These are phyloP conservation scores for Gracilaria gracilis DNA, from an alignment of 23 red algal species.

Conservation along the genomic window DNA sequence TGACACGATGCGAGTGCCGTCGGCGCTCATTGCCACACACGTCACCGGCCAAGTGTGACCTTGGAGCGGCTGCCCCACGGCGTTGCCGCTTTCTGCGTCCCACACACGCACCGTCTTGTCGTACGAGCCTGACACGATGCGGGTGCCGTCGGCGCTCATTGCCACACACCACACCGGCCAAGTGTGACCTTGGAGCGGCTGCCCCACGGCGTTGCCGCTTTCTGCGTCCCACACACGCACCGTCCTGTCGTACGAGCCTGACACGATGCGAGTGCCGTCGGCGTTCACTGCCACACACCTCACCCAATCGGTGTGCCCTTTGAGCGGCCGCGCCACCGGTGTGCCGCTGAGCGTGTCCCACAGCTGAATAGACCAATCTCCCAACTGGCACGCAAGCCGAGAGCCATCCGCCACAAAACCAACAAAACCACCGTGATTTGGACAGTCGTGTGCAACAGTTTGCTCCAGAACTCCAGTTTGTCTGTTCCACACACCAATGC, in stretches of 20 bases:
- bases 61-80: neutral
- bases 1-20: neutral
- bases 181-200: neutral
- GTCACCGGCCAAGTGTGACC: neutral
- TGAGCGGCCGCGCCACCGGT: neutral
- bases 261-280: neutral
- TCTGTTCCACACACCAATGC: constrained; percentile 1
- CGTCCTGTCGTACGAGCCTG: neutral
- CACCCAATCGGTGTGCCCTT: neutral
- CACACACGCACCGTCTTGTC: neutral
- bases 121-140: neutral
- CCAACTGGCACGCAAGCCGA: neutral
- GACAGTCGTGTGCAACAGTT: neutral
- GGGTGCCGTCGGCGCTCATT: neutral
- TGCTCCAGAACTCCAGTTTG: neutral
- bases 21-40: neutral
- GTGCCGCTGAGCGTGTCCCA: neutral
- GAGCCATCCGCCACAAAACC: neutral
- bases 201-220: neutral
- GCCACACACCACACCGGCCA: neutral
- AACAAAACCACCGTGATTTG: neutral
- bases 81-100: neutral
- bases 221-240: neutral
- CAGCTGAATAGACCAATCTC: neutral
- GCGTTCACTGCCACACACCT: neutral